Conservation (phyloP, 2,329 filamentous ascomycete species). For the Fusarium euwallaceae region DNA sequence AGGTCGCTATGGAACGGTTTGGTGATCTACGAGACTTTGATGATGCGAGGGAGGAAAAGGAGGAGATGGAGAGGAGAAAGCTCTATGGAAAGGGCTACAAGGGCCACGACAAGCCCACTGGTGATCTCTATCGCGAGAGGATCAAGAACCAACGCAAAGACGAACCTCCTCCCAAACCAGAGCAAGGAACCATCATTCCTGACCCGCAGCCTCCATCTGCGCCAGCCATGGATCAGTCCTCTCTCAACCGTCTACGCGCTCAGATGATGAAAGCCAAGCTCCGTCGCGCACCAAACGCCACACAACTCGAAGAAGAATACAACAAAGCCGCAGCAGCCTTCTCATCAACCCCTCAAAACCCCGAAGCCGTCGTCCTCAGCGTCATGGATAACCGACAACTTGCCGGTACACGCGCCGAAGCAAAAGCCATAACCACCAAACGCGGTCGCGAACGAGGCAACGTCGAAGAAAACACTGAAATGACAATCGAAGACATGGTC, state of each 20-base stretch:
- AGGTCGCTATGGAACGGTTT: constrained; percentile 85
- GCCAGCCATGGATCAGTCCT: constrained; percentile 76
- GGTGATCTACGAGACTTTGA: constrained; percentile 89
- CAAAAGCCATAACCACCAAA: constrained; percentile 82
- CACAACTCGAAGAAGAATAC: constrained; percentile 85
- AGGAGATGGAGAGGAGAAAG: constrained; percentile 86
- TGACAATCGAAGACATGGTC: constrained; percentile 97
- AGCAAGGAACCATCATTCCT: constrained; percentile 70
- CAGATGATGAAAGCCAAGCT: constrained; percentile 97
- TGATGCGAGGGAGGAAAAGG: constrained; percentile 90
- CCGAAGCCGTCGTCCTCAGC: constrained; percentile 78
- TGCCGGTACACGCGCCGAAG: constrained; percentile 79
- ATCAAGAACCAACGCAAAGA: constrained; percentile 68
- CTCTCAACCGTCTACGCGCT: constrained; percentile 89
- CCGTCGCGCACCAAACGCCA: constrained; percentile 79
- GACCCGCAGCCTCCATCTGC: constrained; percentile 55
- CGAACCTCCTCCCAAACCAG: constrained; percentile 47
- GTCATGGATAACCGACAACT: constrained; percentile 93
- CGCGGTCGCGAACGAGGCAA: constrained; percentile 86
- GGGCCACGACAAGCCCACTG: constrained; percentile 87
- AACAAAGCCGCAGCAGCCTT: constrained; percentile 78
- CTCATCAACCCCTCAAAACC: constrained; percentile 68
- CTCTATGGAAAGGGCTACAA: constrained; percentile 89
- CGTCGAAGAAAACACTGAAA: constrained; percentile 93
- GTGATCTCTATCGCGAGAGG: constrained; percentile 86